Conservation (phyloP, 257 asterid species). For the Knoxia roxburghii region DNA sequence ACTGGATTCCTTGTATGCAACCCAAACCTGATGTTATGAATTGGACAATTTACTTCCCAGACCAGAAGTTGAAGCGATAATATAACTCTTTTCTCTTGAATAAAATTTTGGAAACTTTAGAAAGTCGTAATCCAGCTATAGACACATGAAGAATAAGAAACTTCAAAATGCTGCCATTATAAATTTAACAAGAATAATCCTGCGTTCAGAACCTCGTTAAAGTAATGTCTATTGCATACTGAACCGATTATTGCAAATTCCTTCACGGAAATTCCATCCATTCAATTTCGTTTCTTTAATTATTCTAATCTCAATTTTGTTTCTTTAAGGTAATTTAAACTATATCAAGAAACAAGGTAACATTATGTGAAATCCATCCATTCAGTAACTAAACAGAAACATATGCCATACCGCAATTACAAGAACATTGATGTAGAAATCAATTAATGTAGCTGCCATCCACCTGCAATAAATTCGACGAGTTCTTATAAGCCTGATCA, state of each 20-base stretch:
- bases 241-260: not conserved
- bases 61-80: not conserved
- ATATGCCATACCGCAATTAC: slow-evolving; percentile 49
- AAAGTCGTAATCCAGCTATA: not conserved
- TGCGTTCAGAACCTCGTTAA: not conserved
- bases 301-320: not conserved
- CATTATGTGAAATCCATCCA: not conserved
- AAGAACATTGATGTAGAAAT: slow-evolving; percentile 54
- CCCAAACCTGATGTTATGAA: slow-evolving; percentile 55
- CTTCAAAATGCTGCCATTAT: not conserved
- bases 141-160: not conserved
- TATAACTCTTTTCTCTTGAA: not conserved
- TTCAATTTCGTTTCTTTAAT: no score
- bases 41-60: not conserved
- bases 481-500: not conserved
- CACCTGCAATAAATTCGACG: slow-evolving; percentile 44
- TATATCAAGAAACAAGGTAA: not conserved
- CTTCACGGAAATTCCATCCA: no score
- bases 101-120: not conserved
- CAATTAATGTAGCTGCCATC: slow-evolving; percentile 72
- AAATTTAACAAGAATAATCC: not conserved
- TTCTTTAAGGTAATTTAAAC: not conserved
- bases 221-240: not conserved
- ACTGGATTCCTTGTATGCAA: slow-evolving; percentile 59
- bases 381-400: slow-evolving; percentile 9